Evolutionary conservation across 225 moss, liverwort and hornwort species (phyloP).

Genomic region (Rhytidiadelphus loreus): DNA sequence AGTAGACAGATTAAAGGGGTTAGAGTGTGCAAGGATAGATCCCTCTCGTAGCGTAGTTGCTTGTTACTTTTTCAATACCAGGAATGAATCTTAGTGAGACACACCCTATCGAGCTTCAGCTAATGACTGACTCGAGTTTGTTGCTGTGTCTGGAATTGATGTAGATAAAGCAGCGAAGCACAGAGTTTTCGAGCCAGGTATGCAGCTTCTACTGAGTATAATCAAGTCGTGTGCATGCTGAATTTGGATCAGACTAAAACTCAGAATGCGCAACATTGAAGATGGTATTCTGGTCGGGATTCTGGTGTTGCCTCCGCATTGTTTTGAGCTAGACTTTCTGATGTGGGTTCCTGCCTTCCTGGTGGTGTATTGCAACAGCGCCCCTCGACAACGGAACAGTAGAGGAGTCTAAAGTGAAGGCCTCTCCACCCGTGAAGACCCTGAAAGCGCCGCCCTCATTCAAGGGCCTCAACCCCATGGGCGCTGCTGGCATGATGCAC

Average conservation of each 20-base stretch:
- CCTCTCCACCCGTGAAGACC: conserved; percentile 19
- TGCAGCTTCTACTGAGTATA: not conserved
- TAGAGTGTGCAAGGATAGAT: not conserved
- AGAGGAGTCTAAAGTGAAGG: not conserved
- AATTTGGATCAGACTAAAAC: not conserved
- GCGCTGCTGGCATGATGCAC: not conserved
- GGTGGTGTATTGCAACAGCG: not conserved
- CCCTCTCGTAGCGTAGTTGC: not conserved
- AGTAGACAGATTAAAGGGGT: not conserved
- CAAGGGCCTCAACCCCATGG: not conserved
- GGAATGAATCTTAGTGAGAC: not conserved
- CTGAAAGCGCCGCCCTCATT: conserved; percentile 65
- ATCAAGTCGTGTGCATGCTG: not conserved
- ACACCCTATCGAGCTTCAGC: not conserved
- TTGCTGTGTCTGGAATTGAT: not conserved
- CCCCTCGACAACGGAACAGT: not conserved
- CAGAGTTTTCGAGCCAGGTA: conserved; percentile 42
- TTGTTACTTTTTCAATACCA: not conserved
- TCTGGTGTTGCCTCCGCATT: not conserved
- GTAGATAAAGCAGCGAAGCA: conserved; percentile 26
- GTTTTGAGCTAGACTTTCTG: not conserved
- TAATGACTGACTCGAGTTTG: not conserved
- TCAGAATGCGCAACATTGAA: not conserved
- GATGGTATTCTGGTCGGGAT: not conserved
- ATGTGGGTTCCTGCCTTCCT: not conserved